Evolutionary conservation across 2,329 filamentous ascomycete species (phyloP).

Genomic region (Zalaria sp.): DNA sequence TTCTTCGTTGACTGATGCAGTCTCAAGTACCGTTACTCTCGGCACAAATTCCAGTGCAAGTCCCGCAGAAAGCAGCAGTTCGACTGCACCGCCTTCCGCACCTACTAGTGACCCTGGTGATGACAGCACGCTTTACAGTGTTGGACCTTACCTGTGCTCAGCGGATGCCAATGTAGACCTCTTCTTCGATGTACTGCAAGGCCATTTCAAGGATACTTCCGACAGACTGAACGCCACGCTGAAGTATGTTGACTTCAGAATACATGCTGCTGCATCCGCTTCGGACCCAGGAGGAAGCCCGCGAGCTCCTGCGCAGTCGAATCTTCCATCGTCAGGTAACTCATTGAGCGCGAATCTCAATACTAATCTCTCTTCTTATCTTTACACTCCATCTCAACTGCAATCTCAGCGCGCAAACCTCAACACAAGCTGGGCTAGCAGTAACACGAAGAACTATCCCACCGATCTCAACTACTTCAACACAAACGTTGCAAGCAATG

Average conservation of each 20-base stretch:
- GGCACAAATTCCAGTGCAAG: neutral
- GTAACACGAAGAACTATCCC: slow-evolving; percentile 20
- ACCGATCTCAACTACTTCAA: slow-evolving; percentile 41
- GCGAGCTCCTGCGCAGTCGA: slow-evolving; percentile 21
- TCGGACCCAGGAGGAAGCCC: slow-evolving; percentile 28
- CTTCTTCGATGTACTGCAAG: slow-evolving; percentile 35
- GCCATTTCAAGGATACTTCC: slow-evolving; percentile 39
- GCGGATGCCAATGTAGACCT: slow-evolving; percentile 34
- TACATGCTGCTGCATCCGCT: slow-evolving; percentile 40
- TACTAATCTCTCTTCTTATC: slow-evolving; percentile 31
- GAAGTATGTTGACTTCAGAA: slow-evolving; percentile 40
- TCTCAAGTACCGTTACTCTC: slow-evolving; percentile 10
- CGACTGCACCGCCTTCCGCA: neutral
- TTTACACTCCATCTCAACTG: slow-evolving; percentile 41
- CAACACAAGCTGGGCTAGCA: slow-evolving; percentile 40
- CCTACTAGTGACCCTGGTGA: too few relatives aligned
- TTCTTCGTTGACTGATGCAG: neutral
- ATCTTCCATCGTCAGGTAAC: slow-evolving; percentile 30
- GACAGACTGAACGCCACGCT: slow-evolving; percentile 41
- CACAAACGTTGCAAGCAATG: slow-evolving; percentile 20
- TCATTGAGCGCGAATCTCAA: slow-evolving; percentile 34
- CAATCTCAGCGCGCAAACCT: slow-evolving; percentile 39
- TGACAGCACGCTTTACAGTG: slow-evolving; percentile 20
- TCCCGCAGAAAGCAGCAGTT: neutral
- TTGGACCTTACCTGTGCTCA: slow-evolving; percentile 42